Evolutionary conservation across 2,329 filamentous ascomycete species (phyloP).

Genomic region (Thielaviopsis musarum): DNA sequence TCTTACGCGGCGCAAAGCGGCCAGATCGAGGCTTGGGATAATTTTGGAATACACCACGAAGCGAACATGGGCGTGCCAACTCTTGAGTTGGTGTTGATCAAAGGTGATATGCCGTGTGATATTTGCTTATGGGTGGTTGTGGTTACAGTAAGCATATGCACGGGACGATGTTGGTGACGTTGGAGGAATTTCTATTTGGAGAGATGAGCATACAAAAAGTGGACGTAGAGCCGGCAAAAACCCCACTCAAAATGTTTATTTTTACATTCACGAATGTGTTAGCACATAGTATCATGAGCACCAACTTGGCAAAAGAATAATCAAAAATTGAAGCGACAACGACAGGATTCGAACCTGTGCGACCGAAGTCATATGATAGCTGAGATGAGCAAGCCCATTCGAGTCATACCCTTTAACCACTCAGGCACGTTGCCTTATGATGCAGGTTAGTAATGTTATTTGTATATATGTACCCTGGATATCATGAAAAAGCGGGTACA

Average conservation of each 20-base stretch:
- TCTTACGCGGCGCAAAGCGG: too few species aligned
- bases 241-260: not conserved
- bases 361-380: constrained; percentile 10
- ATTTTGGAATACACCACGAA: too few species aligned
- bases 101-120: too few species aligned
- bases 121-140: too few species aligned
- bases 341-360: constrained; percentile 10
- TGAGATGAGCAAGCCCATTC: constrained; percentile 5
- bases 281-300: not conserved
- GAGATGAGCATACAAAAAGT: not conserved
- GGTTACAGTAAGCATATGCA: too few species aligned
- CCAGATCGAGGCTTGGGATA: too few species aligned
- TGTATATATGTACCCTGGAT: too few species aligned
- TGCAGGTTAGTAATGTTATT: too few species aligned
- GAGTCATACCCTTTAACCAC: constrained; percentile 12
- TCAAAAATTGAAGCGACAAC: constrained; percentile 1
- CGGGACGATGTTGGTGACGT: not conserved
- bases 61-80: too few species aligned
- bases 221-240: not conserved
- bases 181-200: not conserved
- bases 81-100: too few species aligned
- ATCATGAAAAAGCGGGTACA: too few species aligned
- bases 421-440: constrained; percentile 8
- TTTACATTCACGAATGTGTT: too few species aligned
- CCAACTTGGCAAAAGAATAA: not conserved